Evolutionary conservation across 2,329 filamentous ascomycete genomes (phyloP).

Genomic region (Aspergillus sclerotialis): DNA sequence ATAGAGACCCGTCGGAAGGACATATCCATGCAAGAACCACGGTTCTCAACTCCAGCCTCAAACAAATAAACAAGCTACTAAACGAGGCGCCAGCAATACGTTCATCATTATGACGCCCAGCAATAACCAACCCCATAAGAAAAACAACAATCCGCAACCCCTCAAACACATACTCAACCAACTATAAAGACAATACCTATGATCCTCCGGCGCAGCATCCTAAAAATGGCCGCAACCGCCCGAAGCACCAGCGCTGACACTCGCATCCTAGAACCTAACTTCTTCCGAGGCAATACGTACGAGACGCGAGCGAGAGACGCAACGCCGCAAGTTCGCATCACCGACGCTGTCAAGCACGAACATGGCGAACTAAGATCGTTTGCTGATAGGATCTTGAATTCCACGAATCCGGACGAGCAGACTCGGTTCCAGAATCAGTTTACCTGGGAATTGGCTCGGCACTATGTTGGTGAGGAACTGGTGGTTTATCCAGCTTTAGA

Average conservation of each 20-base stretch:
- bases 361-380: conserved; percentile 37
- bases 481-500: conserved; percentile 51
- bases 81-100: too few species aligned
- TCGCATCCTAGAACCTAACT: conserved; percentile 1
- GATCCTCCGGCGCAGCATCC: background rate
- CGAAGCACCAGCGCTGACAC: background rate
- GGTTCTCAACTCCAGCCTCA: too few species aligned
- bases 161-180: too few species aligned
- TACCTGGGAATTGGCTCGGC: conserved; percentile 48
- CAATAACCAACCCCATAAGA: too few species aligned
- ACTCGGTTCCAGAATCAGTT: conserved; percentile 46
- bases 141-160: too few species aligned
- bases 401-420: conserved; percentile 37
- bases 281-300: conserved; percentile 7
- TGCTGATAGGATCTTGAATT: conserved; percentile 37
- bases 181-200: too few species aligned
- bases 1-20: too few species aligned
- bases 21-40: too few species aligned
- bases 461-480: conserved; percentile 46
- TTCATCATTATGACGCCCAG: too few species aligned
- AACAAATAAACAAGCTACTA: too few species aligned
- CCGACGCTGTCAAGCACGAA: conserved; percentile 35
- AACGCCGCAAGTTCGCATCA: conserved; percentile 14
- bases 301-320: conserved; percentile 3
- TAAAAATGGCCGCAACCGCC: conserved; percentile 1